Percentiles rank a stretch among this genome's conserved stretches.
Evolutionary conservation across 805 yeast species (phyloP).

Genomic region (Lipomyces yamadae): DNA sequence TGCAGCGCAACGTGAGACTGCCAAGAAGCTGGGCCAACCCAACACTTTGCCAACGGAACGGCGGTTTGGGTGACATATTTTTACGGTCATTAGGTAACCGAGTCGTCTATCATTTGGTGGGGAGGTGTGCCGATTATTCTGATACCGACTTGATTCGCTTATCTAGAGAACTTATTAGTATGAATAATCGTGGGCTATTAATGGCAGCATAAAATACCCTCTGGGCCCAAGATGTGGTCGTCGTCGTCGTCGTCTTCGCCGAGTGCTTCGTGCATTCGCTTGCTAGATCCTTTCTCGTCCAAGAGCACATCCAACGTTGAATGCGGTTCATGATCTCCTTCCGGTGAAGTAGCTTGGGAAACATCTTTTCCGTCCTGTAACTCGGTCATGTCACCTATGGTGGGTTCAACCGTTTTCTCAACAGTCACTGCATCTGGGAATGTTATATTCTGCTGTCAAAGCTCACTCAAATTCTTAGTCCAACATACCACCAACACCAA

Average conservation of each 20-base stretch:
- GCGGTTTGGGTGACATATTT: no score
- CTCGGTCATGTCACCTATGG: neutral
- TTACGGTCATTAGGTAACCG: no score
- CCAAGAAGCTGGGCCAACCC: no score
- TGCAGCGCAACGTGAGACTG: no score
- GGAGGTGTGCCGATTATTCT: neutral
- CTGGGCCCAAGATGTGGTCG: neutral
- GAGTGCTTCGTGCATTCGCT: neutral
- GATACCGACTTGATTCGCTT: neutral
- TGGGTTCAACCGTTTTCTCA: neutral
- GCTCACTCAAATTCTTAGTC: neutral
- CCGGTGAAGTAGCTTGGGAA: neutral
- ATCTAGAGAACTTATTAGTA: neutral
- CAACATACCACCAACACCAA: conserved; percentile 1
- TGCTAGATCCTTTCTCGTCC: neutral
- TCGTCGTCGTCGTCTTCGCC: conserved; percentile 1
- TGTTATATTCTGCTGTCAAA: neutral
- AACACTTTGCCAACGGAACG: no score
- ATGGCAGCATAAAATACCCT: neutral
- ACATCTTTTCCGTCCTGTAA: neutral
- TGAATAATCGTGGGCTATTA: neutral
- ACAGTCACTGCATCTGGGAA: neutral
- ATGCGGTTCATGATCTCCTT: neutral
- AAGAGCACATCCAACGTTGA: neutral
- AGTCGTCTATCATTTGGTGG: neutral